Evolutionary conservation across 2,329 filamentous ascomycete genomes (phyloP).

Genomic region (Fusarium tuaranense): DNA sequence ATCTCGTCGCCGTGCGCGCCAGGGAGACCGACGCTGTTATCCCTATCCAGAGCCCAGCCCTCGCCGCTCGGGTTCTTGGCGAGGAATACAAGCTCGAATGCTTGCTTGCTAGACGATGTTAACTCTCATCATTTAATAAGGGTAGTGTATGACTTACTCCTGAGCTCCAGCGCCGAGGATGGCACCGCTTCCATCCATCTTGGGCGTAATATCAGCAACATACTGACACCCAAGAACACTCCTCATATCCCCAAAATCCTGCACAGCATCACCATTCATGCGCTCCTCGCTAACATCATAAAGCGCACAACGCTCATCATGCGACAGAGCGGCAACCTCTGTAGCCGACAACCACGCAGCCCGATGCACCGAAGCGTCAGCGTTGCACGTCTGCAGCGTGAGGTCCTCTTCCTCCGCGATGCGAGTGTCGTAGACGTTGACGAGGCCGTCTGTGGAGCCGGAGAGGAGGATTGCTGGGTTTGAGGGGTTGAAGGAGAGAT

Average conservation of each 20-base stretch:
- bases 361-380: conserved; percentile 78
- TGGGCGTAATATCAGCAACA: conserved; percentile 73
- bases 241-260: conserved; percentile 77
- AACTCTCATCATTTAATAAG: conserved; percentile 40
- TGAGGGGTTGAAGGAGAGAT: conserved; percentile 68
- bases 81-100: conserved; percentile 71
- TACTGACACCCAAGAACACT: conserved; percentile 77
- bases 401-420: conserved; percentile 82
- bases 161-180: conserved; percentile 75
- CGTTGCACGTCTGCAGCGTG: conserved; percentile 82
- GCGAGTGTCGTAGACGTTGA: conserved; percentile 80
- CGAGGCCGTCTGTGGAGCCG: conserved; percentile 82
- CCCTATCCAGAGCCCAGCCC: conserved; percentile 67
- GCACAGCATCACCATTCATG: conserved; percentile 67
- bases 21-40: conserved; percentile 67
- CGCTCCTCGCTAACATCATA: conserved; percentile 75
- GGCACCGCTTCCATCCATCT: conserved; percentile 68
- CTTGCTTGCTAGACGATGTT: conserved; percentile 57
- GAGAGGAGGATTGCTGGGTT: conserved; percentile 74
- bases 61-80: conserved; percentile 55
- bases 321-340: conserved; percentile 78
- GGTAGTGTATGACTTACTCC: conserved; percentile 65
- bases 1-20: conserved; percentile 74
- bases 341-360: conserved; percentile 75
- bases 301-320: conserved; percentile 82